phyloP scores from a whole-genome alignment of 208 protist species.

The Acanthamoeba culbertsoni region DNA sequence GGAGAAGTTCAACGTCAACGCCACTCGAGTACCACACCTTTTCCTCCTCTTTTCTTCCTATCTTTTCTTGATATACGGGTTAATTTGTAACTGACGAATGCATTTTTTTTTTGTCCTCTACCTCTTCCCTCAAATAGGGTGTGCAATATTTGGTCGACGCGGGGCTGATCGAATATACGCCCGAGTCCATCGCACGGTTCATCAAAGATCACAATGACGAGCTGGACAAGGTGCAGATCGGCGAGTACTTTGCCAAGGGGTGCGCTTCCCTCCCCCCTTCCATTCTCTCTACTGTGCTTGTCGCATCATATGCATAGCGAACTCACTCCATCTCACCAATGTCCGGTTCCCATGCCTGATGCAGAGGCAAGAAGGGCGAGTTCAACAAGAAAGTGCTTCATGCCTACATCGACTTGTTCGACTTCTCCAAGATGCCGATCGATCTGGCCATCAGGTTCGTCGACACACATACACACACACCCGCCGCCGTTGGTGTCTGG shows the following conservation, averaged over 20 bases:
- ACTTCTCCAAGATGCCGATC: slow-evolving; percentile 73
- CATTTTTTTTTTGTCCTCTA: no score
- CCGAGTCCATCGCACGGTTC: slow-evolving; percentile 69
- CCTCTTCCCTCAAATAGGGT: no score
- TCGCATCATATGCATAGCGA: slow-evolving; percentile 53
- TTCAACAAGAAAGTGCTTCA: slow-evolving; percentile 82
- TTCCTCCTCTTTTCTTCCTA: background rate
- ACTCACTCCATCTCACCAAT: slow-evolving; percentile 10
- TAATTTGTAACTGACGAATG: no score
- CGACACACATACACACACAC: background rate
- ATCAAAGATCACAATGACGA: slow-evolving; percentile 61
- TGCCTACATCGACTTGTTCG: slow-evolving; percentile 80
- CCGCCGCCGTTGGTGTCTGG: background rate
- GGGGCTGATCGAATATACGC: slow-evolving; percentile 71
- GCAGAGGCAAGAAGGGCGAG: slow-evolving; percentile 76
- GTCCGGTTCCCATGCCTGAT: slow-evolving; percentile 82
- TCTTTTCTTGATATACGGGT: background rate
- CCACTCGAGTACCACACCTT: slow-evolving; percentile 53
- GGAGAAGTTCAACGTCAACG: slow-evolving; percentile 70
- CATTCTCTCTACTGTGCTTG: background rate
- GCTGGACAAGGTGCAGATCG: slow-evolving; percentile 78
- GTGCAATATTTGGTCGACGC: slow-evolving; percentile 74
- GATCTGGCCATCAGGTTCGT: slow-evolving; percentile 85
- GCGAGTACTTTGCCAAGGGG: slow-evolving; percentile 84
- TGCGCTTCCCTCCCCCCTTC: background rate